Base-by-base conservation (phyloP, 163 green algal species). In the Volvox carteri region DNA sequence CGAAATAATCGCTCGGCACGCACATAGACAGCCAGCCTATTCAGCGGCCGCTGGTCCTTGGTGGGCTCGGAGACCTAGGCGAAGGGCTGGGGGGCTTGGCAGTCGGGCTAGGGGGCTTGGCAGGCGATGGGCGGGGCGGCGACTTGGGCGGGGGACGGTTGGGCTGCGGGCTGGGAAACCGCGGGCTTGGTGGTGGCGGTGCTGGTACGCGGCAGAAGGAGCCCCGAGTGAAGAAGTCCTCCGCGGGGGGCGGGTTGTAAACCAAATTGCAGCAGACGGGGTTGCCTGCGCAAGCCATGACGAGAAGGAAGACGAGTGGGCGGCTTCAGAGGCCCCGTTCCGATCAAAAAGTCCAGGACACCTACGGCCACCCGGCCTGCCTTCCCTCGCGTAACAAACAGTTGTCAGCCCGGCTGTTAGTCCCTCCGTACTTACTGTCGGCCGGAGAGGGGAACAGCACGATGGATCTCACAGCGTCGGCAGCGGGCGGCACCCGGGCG, bases 391-490 rank as follows among this genome's bases (percentile, higher is more conserved):
- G n/a, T n/a, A n/a, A n/a, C n/a, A n/a, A n/a, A n/a, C n/a, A n/a
- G n/a, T n/a, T n/a, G n/a, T n/a, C n/a, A n/a, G n/a, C n/a, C n/a
- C n/a, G n/a, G n/a, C n/a, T n/a, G n/a, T n/a, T n/a, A n/a, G n/a
- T n/a, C n/a, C n/a, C n/a, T n/a, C n/a, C n/a, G n/a, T 28, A 86
- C 79, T 86, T 30, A 86, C 62, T 79, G 80, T 87, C 80, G 52
- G 50, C 50, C 28, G 76, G 76, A 4, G 74, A 83, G 46, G 74
- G 46, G 46, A 62, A 87, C 7, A 87, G 62, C 44, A 87, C 80
- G 5, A 87, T 11, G 0, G 80, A 87, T n/a, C 80, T 60, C 44
- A 87, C n/a, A 0, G 80, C 80, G 80, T 87, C 62, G 30, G 33
- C 19, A 30, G 62, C 80, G 42, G 80, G 62, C 18, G 80, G 80